A percentile compares a stretch with the other conserved stretches of the same genome.
These are phyloP conservation scores for Boletus patriciae DNA, from an alignment of 768 basidiomycete genomes.

Conservation along the genomic window DNA sequence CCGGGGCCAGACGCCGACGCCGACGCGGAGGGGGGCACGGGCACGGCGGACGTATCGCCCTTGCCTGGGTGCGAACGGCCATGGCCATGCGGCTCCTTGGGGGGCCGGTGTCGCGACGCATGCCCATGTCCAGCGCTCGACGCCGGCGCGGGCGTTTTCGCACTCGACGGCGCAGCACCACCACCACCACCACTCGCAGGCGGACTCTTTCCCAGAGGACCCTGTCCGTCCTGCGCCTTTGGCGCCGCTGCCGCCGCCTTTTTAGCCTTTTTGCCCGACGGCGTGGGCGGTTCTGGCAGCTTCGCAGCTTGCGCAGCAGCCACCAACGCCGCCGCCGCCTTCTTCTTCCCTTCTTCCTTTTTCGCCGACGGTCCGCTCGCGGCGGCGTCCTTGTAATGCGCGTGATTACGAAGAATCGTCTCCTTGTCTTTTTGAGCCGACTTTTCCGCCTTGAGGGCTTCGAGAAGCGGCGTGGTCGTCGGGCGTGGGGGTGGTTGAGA, in stretches of 20 bases:
- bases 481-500: conserved; percentile 59
- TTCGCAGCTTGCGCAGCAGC: conserved; percentile 24
- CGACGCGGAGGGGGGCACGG: not conserved
- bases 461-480: conserved; percentile 88
- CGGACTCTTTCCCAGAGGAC: not conserved
- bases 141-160: conserved; percentile 12
- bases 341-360: conserved; percentile 44
- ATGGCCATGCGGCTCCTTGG: conserved; percentile 16
- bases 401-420: conserved; percentile 67
- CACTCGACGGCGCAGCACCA: conserved; percentile 16
- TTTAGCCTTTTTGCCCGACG: conserved; percentile 38
- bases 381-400: conserved; percentile 61
- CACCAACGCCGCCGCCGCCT: conserved; percentile 11
- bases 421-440: conserved; percentile 70
- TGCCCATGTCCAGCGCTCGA: not conserved
- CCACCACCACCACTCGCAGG: conserved; percentile 5
- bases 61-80: conserved; percentile 19
- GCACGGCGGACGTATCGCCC: not conserved
- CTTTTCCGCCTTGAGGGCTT: conserved; percentile 83
- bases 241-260: conserved; percentile 28
- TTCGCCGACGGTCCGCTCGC: conserved; percentile 30
- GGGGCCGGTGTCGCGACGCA: conserved; percentile 16
- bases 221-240: conserved; percentile 18
- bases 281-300: conserved; percentile 28
- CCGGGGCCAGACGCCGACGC: not conserved